phyloP scores from a whole-genome alignment of 2,329 filamentous ascomycete genomes.

The Tolypocladium album region DNA sequence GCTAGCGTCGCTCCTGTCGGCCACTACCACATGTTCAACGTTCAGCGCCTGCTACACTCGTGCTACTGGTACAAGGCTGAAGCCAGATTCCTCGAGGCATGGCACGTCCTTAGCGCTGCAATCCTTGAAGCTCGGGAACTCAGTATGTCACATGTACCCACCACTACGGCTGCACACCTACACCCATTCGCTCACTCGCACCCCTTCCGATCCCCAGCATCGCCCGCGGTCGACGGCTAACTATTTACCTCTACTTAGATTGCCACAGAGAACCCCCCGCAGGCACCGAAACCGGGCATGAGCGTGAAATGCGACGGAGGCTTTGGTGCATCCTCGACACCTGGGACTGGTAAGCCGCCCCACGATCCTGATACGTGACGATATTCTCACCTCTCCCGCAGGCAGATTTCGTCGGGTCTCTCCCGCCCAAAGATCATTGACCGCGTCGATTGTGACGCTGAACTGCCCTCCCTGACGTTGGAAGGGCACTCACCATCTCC shows the following conservation, averaged over 20 bases:
- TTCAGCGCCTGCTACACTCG: slow-evolving; percentile 18
- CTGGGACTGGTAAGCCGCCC: slow-evolving; percentile 19
- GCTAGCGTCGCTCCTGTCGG: slow-evolving; percentile 14
- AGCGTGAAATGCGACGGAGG: slow-evolving; percentile 19
- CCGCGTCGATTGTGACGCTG: slow-evolving; percentile 13
- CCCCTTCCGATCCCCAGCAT: background rate
- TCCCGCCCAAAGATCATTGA: slow-evolving; percentile 18
- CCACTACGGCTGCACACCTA: background rate
- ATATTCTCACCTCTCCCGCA: slow-evolving; percentile 1
- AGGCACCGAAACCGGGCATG: slow-evolving; percentile 13
- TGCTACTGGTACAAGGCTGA: slow-evolving; percentile 23
- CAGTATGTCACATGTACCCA: slow-evolving; percentile 5
- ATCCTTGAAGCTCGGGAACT: slow-evolving; percentile 19
- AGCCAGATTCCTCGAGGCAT: slow-evolving; percentile 18
- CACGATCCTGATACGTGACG: background rate
- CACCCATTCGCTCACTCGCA: background rate
- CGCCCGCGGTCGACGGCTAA: background rate
- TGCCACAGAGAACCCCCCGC: slow-evolving; percentile 11
- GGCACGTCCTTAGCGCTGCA: slow-evolving; percentile 20
- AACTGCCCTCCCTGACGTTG: slow-evolving; percentile 16
- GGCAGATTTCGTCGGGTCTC: slow-evolving; percentile 23
- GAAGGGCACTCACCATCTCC: slow-evolving; percentile 14
- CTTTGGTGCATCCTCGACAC: slow-evolving; percentile 21
- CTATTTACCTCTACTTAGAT: slow-evolving; percentile 4
- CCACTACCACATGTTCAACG: slow-evolving; percentile 15